phyloP scores from a whole-genome alignment of 345 rosid species.

The Psidium guajava region DNA sequence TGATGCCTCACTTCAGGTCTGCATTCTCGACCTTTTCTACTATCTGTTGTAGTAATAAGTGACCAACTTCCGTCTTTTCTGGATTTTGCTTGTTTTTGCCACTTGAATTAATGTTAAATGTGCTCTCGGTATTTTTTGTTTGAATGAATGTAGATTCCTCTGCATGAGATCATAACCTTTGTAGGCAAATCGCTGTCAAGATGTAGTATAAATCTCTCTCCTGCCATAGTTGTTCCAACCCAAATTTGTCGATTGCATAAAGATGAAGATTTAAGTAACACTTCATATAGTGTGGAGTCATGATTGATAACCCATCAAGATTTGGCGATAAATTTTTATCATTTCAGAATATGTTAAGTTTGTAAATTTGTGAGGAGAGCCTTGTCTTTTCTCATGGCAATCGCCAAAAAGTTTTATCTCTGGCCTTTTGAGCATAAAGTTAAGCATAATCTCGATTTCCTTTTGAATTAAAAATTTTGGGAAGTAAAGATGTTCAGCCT shows the following conservation, averaged over 20 bases:
- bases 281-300: background rate
- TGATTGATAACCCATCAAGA: background rate
- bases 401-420: background rate
- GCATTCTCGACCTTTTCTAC: background rate
- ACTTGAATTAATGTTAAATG: background rate
- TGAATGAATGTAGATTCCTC: background rate
- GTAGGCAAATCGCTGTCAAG: background rate
- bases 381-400: background rate
- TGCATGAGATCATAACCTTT: background rate
- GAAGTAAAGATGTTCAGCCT: background rate
- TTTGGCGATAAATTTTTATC: background rate
- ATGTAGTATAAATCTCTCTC: background rate
- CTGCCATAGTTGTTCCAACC: background rate
- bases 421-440: background rate
- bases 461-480: background rate
- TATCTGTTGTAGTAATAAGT: background rate
- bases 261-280: background rate
- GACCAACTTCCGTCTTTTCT: background rate
- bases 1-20: constrained; percentile 64
- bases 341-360: background rate
- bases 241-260: background rate
- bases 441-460: background rate
- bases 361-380: background rate
- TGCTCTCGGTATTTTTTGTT: background rate
- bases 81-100: background rate